Conservation (phyloP, 164 flowering plant genomes). For the Magnolia sinica region DNA sequence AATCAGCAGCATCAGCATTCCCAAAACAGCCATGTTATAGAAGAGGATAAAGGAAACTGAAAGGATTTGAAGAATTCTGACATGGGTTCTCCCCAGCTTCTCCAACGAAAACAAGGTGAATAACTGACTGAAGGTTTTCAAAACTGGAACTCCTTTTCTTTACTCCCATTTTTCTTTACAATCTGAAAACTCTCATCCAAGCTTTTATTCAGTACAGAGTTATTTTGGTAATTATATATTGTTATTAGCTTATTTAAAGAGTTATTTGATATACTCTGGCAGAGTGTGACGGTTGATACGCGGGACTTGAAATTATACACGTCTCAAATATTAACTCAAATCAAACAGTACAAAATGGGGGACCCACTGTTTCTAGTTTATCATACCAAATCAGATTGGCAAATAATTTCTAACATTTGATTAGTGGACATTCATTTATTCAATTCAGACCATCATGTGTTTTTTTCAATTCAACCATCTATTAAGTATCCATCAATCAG, state of each 20-base stretch:
- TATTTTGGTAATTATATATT: neutral
- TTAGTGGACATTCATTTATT: too few relatives aligned
- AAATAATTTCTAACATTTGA: too few relatives aligned
- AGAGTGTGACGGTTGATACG: neutral
- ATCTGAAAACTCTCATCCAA: neutral
- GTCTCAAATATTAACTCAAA: too few relatives aligned
- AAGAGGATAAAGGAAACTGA: slow-evolving; percentile 3
- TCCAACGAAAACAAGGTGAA: slow-evolving; percentile 14
- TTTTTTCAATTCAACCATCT: too few relatives aligned
- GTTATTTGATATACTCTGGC: neutral
- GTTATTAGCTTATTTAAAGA: neutral
- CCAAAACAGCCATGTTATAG: slow-evolving; percentile 1
- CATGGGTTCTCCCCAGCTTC: neutral
- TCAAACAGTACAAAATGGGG: too few relatives aligned
- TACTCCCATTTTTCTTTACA: too few relatives aligned
- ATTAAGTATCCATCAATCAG: too few relatives aligned
- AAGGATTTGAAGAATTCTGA: slow-evolving; percentile 4
- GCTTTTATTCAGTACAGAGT: neutral
- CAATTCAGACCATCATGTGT: too few relatives aligned
- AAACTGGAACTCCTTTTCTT: too few relatives aligned
- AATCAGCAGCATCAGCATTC: neutral
- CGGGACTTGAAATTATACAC: neutral
- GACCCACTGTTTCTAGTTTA: too few relatives aligned
- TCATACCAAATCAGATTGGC: too few relatives aligned
- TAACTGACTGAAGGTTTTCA: neutral